Evolutionary conservation across 306 rosid genomes (phyloP), one percentile per base, ranked within the genome.

Genomic region (Vicia sativa): DNA sequence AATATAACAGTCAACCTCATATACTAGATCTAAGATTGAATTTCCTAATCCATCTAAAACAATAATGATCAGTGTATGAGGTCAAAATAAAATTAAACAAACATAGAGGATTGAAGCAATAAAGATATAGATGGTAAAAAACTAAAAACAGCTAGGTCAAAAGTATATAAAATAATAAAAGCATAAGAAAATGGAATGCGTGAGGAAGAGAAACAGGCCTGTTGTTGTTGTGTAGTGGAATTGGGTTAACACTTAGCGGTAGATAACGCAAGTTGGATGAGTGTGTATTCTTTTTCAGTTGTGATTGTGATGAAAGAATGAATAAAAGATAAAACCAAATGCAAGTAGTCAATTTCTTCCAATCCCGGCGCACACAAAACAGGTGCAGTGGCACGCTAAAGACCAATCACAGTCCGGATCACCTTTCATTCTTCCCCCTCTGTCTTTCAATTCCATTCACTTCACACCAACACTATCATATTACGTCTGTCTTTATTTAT

Each of bases 261-360:
- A 86, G 87, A 83, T 80, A 85, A 72, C 80, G 6, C 12, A 80
- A 44, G 37, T 39, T 9, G 74, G 38, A 50, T 50, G 25, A 7
- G 48, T 42, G 15, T 49, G 55, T 49, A 19, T 18, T 9, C 34
- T 29, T 13, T 46, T 75, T 13, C 14, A 52, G 34, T 41, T 68
- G 31, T 49, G 46, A n/a, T 6, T 6, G 34, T 14, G 67, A 68
- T 69, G 34, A 56, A 31, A 13, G 41, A 55, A 67, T 19, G 23
- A 54, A 35, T 11, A 23, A 49, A 68, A 62, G 76, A 74, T 38
- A 80, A 77, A 74, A 72, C 44, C 65, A 88, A 78, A 79, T 57
- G 69, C 5, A 63, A 82, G 83, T 77, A 80, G 86, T 62, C 87
- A 78, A 54, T 18, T 77, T 68, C 67, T 50, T 64, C 87, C 90